Conservation (phyloP, 1,284 basidiomycete species). For the Puccinia coronata region DNA sequence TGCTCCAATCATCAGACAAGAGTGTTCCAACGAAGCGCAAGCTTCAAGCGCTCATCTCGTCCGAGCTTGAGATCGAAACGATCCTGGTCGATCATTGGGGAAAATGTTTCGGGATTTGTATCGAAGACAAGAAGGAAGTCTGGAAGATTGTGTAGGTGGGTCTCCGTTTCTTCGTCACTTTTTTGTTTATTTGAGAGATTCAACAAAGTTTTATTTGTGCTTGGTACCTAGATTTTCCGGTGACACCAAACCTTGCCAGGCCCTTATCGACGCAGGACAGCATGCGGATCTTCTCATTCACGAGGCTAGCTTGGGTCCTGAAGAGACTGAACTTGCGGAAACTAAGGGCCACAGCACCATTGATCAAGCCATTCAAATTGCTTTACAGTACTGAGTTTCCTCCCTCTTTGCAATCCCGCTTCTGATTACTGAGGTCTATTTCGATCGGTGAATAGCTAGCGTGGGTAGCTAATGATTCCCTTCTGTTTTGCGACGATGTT, state of each 20-base stretch:
- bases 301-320: constrained; percentile 85
- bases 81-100: constrained; percentile 44
- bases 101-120: constrained; percentile 39
- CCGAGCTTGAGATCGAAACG: constrained; percentile 27
- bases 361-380: constrained; percentile 64
- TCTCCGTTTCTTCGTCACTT: background rate
- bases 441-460: background rate
- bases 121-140: constrained; percentile 13
- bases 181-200: background rate
- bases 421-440: background rate
- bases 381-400: constrained; percentile 70
- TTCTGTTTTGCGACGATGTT: background rate
- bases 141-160: constrained; percentile 50
- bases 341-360: constrained; percentile 48
- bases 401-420: background rate
- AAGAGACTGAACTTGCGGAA: constrained; percentile 60
- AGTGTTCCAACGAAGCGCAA: background rate
- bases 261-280: constrained; percentile 69
- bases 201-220: background rate
- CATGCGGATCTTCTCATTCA: constrained; percentile 83
- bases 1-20: constrained; percentile 6
- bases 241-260: constrained; percentile 78
- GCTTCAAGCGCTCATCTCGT: constrained; percentile 8
- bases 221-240: constrained; percentile 67
- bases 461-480: background rate